Evolutionary conservation across 345 rosid species (phyloP).

Genomic region (Euphorbia peplus): DNA sequence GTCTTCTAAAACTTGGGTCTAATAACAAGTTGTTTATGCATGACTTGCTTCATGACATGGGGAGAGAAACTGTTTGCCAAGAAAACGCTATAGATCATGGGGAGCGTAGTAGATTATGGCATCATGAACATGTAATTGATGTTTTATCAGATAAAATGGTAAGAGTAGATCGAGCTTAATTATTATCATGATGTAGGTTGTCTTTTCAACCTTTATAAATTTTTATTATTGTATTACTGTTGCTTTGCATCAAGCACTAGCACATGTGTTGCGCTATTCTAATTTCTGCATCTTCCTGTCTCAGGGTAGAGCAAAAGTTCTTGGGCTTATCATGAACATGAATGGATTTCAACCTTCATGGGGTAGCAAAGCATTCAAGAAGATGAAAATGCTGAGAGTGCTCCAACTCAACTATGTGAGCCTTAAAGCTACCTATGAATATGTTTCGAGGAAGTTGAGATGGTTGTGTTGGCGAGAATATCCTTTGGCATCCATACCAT

Average conservation of each 20-base stretch:
- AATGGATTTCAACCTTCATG: background rate
- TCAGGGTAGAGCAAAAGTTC: slow-evolving; percentile 24
- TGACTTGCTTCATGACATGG: slow-evolving; percentile 27
- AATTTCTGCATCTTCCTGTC: background rate
- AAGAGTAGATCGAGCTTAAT: background rate
- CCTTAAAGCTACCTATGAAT: background rate
- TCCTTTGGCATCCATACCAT: too few species aligned
- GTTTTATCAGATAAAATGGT: slow-evolving; percentile 18
- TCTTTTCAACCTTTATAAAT: too few species aligned
- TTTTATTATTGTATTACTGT: too few species aligned
- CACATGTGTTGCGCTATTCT: background rate
- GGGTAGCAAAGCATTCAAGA: slow-evolving; percentile 14
- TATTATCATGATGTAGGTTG: background rate
- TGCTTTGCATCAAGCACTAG: too few species aligned
- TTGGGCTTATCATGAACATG: slow-evolving; percentile 14
- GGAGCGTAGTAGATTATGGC: slow-evolving; percentile 29
- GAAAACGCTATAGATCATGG: slow-evolving; percentile 10
- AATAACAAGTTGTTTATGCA: slow-evolving; percentile 10
- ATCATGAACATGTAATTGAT: slow-evolving; percentile 12
- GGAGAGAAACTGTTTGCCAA: slow-evolving; percentile 24
- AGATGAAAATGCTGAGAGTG: slow-evolving; percentile 20
- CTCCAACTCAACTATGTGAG: background rate
- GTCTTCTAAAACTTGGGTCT: slow-evolving; percentile 8
- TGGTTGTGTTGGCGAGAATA: too few species aligned
- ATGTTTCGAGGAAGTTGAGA: slow-evolving; percentile 10